These are phyloP conservation scores for Boletus tylopilopsis DNA, from an alignment of 768 basidiomycete species.

Conservation along the genomic window DNA sequence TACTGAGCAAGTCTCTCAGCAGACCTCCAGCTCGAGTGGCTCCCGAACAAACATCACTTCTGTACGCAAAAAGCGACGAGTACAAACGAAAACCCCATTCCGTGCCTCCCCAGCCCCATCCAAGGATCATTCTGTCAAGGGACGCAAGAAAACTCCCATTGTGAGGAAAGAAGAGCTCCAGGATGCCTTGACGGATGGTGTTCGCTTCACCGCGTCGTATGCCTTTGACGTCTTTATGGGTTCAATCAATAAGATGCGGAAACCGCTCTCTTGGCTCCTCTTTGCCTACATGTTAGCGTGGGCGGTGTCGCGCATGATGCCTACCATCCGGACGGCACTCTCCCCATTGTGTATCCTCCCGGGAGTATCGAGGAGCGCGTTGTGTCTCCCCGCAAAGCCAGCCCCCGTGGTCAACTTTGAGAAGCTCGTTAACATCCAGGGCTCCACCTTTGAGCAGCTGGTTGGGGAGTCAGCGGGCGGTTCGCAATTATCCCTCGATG, in stretches of 20 bases:
- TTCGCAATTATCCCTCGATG: constrained; percentile 57
- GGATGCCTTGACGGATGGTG: constrained; percentile 20
- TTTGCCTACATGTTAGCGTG: constrained; percentile 49
- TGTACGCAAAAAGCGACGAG: constrained; percentile 29
- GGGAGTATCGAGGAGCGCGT: constrained; percentile 42
- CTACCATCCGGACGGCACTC: constrained; percentile 44
- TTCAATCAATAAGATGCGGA: constrained; percentile 48
- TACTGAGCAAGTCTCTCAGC: constrained; percentile 10
- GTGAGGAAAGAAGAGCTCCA: constrained; percentile 28
- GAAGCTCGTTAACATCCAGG: constrained; percentile 55
- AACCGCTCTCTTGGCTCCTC: constrained; percentile 52
- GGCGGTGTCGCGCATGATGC: constrained; percentile 38
- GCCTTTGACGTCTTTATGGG: constrained; percentile 44
- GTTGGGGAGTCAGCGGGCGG: constrained; percentile 56
- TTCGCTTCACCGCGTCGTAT: constrained; percentile 36
- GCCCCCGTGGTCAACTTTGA: constrained; percentile 54
- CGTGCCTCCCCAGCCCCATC: constrained; percentile 19
- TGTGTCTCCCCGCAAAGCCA: constrained; percentile 36
- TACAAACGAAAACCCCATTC: constrained; percentile 18
- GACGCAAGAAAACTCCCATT: constrained; percentile 27
- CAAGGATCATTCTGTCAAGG: constrained; percentile 14
- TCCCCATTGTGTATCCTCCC: constrained; percentile 63
- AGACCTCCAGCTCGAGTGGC: constrained; percentile 1
- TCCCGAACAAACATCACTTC: constrained; percentile 15
- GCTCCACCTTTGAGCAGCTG: constrained; percentile 58